A percentile compares a stretch with the other conserved stretches of the same genome.
These are phyloP conservation scores for Penicillium herquei DNA, from an alignment of 495 filamentous ascomycete species.

Conservation along the genomic window DNA sequence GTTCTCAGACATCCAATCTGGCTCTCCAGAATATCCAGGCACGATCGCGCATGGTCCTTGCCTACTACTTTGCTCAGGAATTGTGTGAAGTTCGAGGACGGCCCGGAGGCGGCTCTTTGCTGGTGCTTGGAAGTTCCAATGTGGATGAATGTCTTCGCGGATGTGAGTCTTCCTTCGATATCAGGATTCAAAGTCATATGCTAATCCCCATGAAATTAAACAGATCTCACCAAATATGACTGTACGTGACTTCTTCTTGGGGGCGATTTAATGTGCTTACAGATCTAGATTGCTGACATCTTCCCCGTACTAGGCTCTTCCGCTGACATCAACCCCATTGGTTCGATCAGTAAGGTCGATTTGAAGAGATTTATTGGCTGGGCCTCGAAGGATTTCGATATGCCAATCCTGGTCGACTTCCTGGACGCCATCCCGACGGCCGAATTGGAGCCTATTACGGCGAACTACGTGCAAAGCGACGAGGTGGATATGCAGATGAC, in stretches of 20 bases:
- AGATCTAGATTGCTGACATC: neutral
- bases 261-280: neutral
- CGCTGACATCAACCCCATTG: conserved; percentile 13
- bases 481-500: conserved; percentile 15
- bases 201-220: neutral
- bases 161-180: conserved; percentile 5
- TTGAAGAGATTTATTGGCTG: conserved; percentile 11
- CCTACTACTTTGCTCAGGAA: conserved; percentile 12
- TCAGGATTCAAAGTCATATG: neutral
- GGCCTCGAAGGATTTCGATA: conserved; percentile 7
- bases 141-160: conserved; percentile 12
- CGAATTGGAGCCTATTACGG: conserved; percentile 11
- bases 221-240: conserved; percentile 12
- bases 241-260: neutral
- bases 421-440: conserved; percentile 10
- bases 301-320: conserved; percentile 4
- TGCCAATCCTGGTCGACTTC: conserved; percentile 11
- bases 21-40: conserved; percentile 14
- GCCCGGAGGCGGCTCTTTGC: conserved; percentile 5
- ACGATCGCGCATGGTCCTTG: conserved; percentile 10
- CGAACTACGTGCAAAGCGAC: conserved; percentile 9
- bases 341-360: conserved; percentile 12
- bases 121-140: conserved; percentile 12
- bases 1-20: conserved; percentile 6
- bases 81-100: conserved; percentile 8